phyloP scores from a whole-genome alignment of 129 eudicot species.

The Flaveria linearis region DNA sequence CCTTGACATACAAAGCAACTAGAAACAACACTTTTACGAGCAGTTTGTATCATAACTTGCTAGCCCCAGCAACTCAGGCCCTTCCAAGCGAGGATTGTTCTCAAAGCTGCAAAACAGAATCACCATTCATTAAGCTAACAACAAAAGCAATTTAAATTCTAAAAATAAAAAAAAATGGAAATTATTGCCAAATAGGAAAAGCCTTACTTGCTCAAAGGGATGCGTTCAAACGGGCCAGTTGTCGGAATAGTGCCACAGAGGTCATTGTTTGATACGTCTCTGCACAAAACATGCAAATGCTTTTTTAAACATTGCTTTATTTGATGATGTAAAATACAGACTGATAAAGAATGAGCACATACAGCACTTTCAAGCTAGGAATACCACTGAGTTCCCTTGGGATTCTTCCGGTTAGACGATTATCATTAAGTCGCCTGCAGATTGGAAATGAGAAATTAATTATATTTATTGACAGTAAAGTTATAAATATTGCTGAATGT shows the following conservation, averaged over 20 bases:
- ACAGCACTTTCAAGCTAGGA: conserved; percentile 94
- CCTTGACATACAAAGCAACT: conserved; percentile 24
- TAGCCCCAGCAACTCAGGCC: conserved; percentile 92
- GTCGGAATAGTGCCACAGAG: conserved; percentile 92
- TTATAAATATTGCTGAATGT: neutral
- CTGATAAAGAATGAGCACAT: conserved; percentile 41
- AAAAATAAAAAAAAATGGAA: neutral
- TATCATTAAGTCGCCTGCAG: conserved; percentile 87
- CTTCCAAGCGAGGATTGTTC: conserved; percentile 95
- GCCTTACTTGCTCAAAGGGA: conserved; percentile 83
- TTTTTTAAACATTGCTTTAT: neutral
- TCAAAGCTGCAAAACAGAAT: conserved; percentile 67
- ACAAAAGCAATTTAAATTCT: neutral
- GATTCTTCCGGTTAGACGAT: conserved; percentile 65
- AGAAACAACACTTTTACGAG: conserved; percentile 33
- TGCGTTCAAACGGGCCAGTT: conserved; percentile 83
- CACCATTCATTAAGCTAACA: conserved; percentile 8
- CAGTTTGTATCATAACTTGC: conserved; percentile 92
- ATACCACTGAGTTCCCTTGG: conserved; percentile 63
- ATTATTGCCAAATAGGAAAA: neutral
- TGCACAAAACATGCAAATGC: conserved; percentile 37
- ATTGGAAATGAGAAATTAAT: conserved; percentile 24
- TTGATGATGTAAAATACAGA: neutral
- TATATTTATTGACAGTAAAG: neutral
- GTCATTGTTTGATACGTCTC: conserved; percentile 86